Conservation (phyloP, 352 stramenopile species). For the Lagenidium sp. region DNA sequence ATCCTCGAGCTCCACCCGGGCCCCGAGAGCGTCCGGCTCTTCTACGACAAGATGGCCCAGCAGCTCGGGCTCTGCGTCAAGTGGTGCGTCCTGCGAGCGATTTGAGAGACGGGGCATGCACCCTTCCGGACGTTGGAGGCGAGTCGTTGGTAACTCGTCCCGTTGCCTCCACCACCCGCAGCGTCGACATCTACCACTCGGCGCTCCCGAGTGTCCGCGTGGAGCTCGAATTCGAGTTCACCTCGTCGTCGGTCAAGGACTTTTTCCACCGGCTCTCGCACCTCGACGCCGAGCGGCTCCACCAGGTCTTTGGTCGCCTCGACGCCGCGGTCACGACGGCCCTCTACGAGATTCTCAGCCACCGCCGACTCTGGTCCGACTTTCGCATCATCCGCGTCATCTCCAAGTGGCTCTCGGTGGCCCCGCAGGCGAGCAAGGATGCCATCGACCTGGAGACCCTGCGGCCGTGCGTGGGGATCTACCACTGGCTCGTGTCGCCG, state of each 20-base stretch:
- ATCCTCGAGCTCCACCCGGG: constrained; percentile 67
- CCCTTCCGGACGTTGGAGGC: too few species aligned
- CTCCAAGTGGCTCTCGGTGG: constrained; percentile 48
- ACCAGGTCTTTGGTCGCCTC: constrained; percentile 27
- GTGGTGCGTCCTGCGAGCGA: constrained; percentile 33
- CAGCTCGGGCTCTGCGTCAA: constrained; percentile 54
- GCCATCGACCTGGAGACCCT: constrained; percentile 36
- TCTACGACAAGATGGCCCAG: constrained; percentile 64
- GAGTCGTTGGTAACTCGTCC: too few species aligned
- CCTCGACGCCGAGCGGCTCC: constrained; percentile 60
- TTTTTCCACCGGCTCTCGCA: constrained; percentile 76
- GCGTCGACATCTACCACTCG: constrained; percentile 80
- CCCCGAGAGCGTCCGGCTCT: constrained; percentile 57
- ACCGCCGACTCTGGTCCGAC: constrained; percentile 70
- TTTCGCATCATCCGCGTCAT: constrained; percentile 72
- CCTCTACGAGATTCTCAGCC: constrained; percentile 73
- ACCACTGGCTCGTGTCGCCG: constrained; percentile 67
- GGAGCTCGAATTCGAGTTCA: constrained; percentile 78
- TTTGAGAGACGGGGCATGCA: too few species aligned
- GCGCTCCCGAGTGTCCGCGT: constrained; percentile 59
- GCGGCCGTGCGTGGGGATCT: constrained; percentile 54
- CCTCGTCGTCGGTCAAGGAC: constrained; percentile 44
- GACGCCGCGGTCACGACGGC: constrained; percentile 13
- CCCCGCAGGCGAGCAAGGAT: constrained; percentile 21
- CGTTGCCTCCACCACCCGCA: too few species aligned